phyloP scores from a whole-genome alignment of 352 stramenopile species.

The Phytopythium helicoides region DNA sequence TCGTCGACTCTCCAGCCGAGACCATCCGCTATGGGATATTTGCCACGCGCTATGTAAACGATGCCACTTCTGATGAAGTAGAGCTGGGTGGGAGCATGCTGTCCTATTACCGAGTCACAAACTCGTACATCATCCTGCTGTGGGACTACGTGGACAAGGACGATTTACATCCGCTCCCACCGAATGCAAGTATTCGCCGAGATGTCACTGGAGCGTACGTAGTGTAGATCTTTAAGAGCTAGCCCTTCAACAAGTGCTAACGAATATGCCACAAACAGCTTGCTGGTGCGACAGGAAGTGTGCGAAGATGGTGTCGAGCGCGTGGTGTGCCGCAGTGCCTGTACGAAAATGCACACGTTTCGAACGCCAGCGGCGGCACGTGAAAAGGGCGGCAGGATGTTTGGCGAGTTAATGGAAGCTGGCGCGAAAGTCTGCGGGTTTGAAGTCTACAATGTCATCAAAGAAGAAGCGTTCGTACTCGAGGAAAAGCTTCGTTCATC shows the following conservation, averaged over 20 bases:
- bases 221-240: background rate
- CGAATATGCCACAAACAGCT: conserved; percentile 7
- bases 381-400: background rate
- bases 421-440: conserved; percentile 26
- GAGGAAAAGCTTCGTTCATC: too few species aligned
- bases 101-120: conserved; percentile 10
- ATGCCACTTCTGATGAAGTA: conserved; percentile 3
- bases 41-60: conserved; percentile 4
- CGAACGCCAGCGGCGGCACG: too few species aligned
- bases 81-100: conserved; percentile 7
- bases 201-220: conserved; percentile 10
- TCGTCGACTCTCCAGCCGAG: conserved; percentile 3
- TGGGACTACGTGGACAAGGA: conserved; percentile 23
- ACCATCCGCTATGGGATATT: conserved; percentile 8
- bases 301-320: conserved; percentile 33
- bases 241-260: background rate
- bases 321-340: conserved; percentile 31
- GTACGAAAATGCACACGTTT: conserved; percentile 30
- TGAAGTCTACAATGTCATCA: conserved; percentile 28
- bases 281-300: conserved; percentile 27
- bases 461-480: background rate
- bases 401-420: background rate
- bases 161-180: conserved; percentile 12
- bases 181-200: conserved; percentile 7
- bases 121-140: conserved; percentile 4